These are phyloP conservation scores for Venturiaceae sp. DNA, from an alignment of 2,329 filamentous ascomycete genomes.

Conservation along the genomic window DNA sequence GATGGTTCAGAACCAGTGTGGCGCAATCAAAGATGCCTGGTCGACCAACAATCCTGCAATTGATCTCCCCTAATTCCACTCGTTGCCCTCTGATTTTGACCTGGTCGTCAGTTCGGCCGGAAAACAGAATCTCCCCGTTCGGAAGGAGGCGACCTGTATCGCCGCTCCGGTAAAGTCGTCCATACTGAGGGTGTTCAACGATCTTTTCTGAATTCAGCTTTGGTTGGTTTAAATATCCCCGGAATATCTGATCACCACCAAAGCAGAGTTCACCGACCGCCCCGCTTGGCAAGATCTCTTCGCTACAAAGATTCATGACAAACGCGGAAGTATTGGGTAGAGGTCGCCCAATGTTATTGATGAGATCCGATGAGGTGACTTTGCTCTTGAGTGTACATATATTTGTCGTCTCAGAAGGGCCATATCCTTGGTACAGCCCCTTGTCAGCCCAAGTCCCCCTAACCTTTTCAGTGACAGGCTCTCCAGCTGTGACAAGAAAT, in stretches of 20 bases:
- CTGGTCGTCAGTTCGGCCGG: slow-evolving; percentile 68
- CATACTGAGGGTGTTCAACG: slow-evolving; percentile 56
- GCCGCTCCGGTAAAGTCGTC: slow-evolving; percentile 71
- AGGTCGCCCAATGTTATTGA: slow-evolving; percentile 67
- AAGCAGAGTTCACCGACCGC: slow-evolving; percentile 79
- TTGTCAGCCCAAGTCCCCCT: slow-evolving; percentile 56
- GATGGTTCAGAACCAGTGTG: slow-evolving; percentile 41
- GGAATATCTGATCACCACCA: slow-evolving; percentile 69
- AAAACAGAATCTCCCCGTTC: slow-evolving; percentile 65
- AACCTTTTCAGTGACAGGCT: slow-evolving; percentile 66
- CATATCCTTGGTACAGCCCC: slow-evolving; percentile 66
- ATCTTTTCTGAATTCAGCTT: slow-evolving; percentile 57
- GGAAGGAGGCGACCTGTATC: slow-evolving; percentile 72
- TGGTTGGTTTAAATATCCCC: slow-evolving; percentile 61
- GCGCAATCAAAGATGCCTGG: slow-evolving; percentile 49
- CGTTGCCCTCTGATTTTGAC: slow-evolving; percentile 73
- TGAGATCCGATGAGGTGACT: slow-evolving; percentile 47
- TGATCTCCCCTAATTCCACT: slow-evolving; percentile 71
- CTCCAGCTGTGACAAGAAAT: slow-evolving; percentile 73
- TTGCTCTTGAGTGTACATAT: slow-evolving; percentile 66
- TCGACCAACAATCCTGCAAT: slow-evolving; percentile 47
- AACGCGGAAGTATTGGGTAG: slow-evolving; percentile 69
- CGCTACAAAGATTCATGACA: slow-evolving; percentile 38
- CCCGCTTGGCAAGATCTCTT: slow-evolving; percentile 51
- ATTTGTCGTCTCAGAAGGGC: slow-evolving; percentile 79